Evolutionary conservation across 176 grass and related monocot species (phyloP), one percentile per base, ranked within the genome.

Genomic region (Eleusine coracana): DNA sequence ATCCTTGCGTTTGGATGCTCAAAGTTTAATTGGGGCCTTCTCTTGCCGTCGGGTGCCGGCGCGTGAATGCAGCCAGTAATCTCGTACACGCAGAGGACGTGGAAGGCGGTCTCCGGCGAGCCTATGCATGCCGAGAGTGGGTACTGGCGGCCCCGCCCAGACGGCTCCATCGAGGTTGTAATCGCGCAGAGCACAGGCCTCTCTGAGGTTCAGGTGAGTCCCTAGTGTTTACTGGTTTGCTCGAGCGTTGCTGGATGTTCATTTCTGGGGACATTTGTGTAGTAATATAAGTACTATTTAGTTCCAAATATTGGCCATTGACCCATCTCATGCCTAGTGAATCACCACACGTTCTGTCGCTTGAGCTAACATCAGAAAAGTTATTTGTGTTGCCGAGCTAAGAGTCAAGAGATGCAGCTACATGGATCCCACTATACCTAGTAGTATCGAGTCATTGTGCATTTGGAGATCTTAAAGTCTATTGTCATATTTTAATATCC

Each of bases 91-190:
- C 95, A 97, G 83, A 97, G 70, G 86, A 97, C 92, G 52, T 94
- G 92, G 95, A 94, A 89, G 83, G 68, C 87, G 64, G 74, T 79
- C 17, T 89, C 92, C 4, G 92, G 92, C 36, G 95, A 97, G 77
- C 92, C 90, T 21, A 97, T 97, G 95, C 95, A 97, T 76, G 77
- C 92, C 6, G 92, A 97, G 88, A 97, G 90, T 77, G 95, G 95
- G 52, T 97, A 94, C 81, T 97, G 92, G 95, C 92, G 95, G 10
- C 84, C 90, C 34, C 85, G 89, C 61, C 68, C 88, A 21, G 92
- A 92, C 25, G 86, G 90, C 71, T 89, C 95, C 66, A 5, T 94
- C 49, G 95, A 97, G 81, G 90, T 97, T 16, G 92, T 94, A 81
- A 90, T 94, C 44, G 75, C 88, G 11, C 95, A 97, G 84, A 97